Base-by-base conservation (phyloP, 2,329 filamentous ascomycete genomes). In the Cadophora sp. region DNA sequence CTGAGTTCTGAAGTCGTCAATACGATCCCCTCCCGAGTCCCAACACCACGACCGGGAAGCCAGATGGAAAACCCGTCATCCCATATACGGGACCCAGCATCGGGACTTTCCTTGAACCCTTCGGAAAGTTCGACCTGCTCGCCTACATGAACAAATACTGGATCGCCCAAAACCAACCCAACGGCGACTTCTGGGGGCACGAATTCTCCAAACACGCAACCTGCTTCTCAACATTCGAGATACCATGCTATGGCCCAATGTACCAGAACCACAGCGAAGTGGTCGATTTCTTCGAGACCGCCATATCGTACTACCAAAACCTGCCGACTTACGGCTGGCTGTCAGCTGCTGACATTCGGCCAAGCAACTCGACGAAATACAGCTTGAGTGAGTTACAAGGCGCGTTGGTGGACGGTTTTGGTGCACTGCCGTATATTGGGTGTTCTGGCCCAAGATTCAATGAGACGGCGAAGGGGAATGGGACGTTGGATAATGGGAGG, bases 161-260 rank as follows among this genome's bases (percentile, higher is more conserved):
- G 89, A 83, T 90, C 71, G 83, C 83, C 59, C 86, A 87, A 71
- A 80, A 80, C 68, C 83, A 84, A 60, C 81, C 84, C 16, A 91
- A 88, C 79, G 77, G 80, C 62, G 82, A 85, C 40, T 86, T 92
- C 79, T 91, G 89, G 88, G 89, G 79, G 48, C 88, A 91, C 80
- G 88, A 91, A 76, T 91, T 89, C 81, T 84, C 82, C 79, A 91
- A 91, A 81, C 88, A 90, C 78, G 89, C 84, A 2, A 91, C 89
- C 16, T 92, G 89, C 82, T 91, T 81, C 81, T 87, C 84, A 58
- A 90, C 85, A 69, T 91, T 91, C 75, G 87, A 91, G 74, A 79
- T 82, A 6, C 83, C 86, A 34, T 92, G 89, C 83, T 91, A 90
- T 77, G 87, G 87, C 0, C 86, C 87, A 5, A 75, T 82, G 69